Percentiles rank a stretch among this genome's conserved stretches.
These are phyloP conservation scores for Amanita muscaria DNA, from an alignment of 768 basidiomycete species.

Conservation along the genomic window DNA sequence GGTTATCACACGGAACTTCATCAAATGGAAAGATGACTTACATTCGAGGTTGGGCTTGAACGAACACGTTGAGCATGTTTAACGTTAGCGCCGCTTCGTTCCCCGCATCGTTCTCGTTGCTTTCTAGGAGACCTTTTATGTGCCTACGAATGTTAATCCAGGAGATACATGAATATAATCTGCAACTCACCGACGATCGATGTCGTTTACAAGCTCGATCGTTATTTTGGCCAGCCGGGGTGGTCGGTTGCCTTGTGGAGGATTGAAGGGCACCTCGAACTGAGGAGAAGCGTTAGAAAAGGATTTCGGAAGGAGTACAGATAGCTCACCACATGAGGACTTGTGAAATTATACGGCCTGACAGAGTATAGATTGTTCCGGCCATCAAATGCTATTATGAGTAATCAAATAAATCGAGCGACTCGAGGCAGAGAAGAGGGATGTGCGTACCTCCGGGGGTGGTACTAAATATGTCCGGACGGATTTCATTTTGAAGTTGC, in stretches of 20 bases:
- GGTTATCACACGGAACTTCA: not conserved
- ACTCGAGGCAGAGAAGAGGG: not conserved
- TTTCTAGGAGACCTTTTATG: not conserved
- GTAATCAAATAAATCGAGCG: too few relatives aligned
- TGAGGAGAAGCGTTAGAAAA: not conserved
- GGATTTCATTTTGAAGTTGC: slow-evolving; percentile 3
- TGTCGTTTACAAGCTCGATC: not conserved
- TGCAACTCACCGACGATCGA: not conserved
- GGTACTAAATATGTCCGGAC: not conserved
- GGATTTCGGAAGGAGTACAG: not conserved
- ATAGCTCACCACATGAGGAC: not conserved
- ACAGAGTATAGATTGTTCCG: slow-evolving; percentile 6
- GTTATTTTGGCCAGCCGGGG: not conserved
- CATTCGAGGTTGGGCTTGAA: slow-evolving; percentile 5
- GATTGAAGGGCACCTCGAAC: slow-evolving; percentile 5
- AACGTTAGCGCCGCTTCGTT: slow-evolving; percentile 4
- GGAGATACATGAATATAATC: not conserved
- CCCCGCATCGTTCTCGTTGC: not conserved
- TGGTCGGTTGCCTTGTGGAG: not conserved
- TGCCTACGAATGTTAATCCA: not conserved
- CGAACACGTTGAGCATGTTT: slow-evolving; percentile 7
- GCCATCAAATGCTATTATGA: slow-evolving; percentile 9
- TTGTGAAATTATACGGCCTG: not conserved
- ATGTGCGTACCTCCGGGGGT: not conserved
- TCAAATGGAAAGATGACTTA: not conserved